These are phyloP conservation scores for Fusarium devonianum DNA, from an alignment of 2,329 filamentous ascomycete species.

Conservation along the genomic window DNA sequence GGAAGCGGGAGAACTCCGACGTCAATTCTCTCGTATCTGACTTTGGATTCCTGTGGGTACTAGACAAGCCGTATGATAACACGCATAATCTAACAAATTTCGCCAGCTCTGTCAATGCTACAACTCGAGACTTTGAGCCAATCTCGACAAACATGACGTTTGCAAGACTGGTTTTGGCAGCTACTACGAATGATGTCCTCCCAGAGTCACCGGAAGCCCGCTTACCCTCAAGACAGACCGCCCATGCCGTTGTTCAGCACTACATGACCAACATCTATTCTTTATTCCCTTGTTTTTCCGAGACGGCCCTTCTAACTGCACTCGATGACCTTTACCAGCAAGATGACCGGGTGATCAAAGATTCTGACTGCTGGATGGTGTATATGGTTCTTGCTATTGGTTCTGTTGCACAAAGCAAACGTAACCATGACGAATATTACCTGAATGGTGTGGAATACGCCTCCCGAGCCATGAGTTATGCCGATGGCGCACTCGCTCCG, in stretches of 20 bases:
- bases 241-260: conserved; percentile 76
- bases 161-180: conserved; percentile 85
- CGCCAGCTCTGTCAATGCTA: conserved; percentile 88
- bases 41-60: conserved; percentile 82
- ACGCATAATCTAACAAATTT: conserved; percentile 15
- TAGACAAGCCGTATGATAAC: too few relatives aligned
- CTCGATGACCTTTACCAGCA: conserved; percentile 83
- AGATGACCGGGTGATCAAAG: conserved; percentile 66
- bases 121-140: conserved; percentile 90
- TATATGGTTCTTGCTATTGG: conserved; percentile 90
- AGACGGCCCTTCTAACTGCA: conserved; percentile 77
- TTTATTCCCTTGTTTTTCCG: conserved; percentile 82
- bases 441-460: conserved; percentile 63
- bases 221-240: conserved; percentile 76
- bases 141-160: conserved; percentile 91
- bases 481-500: conserved; percentile 83
- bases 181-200: conserved; percentile 76
- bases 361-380: conserved; percentile 83
- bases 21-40: conserved; percentile 93
- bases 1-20: conserved; percentile 77
- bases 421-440: conserved; percentile 70
- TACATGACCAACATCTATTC: conserved; percentile 85
- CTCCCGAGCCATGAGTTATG: conserved; percentile 73
- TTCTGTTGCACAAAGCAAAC: conserved; percentile 75
- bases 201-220: conserved; percentile 65